Conservation (phyloP, 306 rosid species). For the Sicyos edulis region DNA sequence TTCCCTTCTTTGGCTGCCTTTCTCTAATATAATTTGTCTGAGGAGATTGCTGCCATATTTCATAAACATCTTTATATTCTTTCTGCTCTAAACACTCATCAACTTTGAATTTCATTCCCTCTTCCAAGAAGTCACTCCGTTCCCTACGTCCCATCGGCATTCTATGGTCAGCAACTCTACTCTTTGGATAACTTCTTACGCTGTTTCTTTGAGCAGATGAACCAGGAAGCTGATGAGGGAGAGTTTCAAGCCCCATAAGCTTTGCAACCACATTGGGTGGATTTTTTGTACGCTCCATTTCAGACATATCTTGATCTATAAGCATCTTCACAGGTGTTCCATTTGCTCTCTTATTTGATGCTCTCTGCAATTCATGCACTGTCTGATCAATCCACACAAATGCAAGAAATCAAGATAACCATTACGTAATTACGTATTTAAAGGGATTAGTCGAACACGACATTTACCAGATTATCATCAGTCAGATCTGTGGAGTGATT, state of each 20-base stretch:
- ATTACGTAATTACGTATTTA: neutral
- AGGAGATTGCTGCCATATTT: conserved; percentile 69
- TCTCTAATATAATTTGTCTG: conserved; percentile 43
- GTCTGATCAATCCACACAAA: conserved; percentile 15
- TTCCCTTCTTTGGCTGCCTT: conserved; percentile 47
- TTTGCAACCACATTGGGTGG: conserved; percentile 83
- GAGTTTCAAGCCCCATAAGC: conserved; percentile 86
- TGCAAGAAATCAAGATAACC: neutral
- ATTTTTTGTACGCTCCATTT: conserved; percentile 41
- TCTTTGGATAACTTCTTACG: conserved; percentile 35
- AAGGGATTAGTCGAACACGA: neutral
- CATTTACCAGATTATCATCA: conserved; percentile 67
- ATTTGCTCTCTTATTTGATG: conserved; percentile 43
- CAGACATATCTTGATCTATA: conserved; percentile 77
- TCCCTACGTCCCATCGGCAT: conserved; percentile 45
- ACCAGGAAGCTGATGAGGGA: conserved; percentile 45
- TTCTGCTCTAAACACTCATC: conserved; percentile 37
- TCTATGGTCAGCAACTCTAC: conserved; percentile 33
- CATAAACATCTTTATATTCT: conserved; percentile 54
- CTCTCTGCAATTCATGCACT: conserved; percentile 38
- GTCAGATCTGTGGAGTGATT: conserved; percentile 52
- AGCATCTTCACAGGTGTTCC: conserved; percentile 69
- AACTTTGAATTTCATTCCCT: conserved; percentile 41
- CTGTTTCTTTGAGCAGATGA: conserved; percentile 47
- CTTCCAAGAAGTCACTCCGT: conserved; percentile 40